These are phyloP conservation scores for Oxyria digyna DNA, from an alignment of 148 eudicot genomes.

Conservation along the genomic window DNA sequence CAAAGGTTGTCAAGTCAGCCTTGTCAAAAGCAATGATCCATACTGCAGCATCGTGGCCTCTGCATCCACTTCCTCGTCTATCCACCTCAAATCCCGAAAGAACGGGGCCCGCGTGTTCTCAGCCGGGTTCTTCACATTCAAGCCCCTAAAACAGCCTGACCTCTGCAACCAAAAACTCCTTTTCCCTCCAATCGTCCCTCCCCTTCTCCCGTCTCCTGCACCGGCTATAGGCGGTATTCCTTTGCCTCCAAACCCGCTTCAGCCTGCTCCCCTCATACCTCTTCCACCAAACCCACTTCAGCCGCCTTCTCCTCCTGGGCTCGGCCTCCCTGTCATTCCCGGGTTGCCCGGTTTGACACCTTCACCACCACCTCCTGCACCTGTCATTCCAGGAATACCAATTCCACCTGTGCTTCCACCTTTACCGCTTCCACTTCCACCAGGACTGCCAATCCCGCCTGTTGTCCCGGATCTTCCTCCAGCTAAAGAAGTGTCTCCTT, in stretches of 20 bases:
- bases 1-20: conserved; percentile 47
- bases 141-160: conserved; percentile 49
- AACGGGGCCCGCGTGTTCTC: conserved; percentile 47
- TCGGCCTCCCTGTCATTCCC: conserved; percentile 14
- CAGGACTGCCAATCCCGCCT: neutral
- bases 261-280: conserved; percentile 16
- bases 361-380: conserved; percentile 26
- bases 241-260: conserved; percentile 40
- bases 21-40: conserved; percentile 58
- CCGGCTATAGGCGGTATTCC: conserved; percentile 23
- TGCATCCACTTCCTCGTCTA: conserved; percentile 38
- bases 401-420: neutral
- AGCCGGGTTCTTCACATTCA: conserved; percentile 93
- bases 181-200: conserved; percentile 14
- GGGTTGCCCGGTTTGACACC: conserved; percentile 19
- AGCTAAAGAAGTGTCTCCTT: conserved; percentile 5
- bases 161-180: conserved; percentile 34
- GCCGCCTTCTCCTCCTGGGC: conserved; percentile 29
- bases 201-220: conserved; percentile 18
- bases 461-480: neutral
- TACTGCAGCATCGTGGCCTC: conserved; percentile 70
- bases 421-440: neutral
- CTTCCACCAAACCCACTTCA: conserved; percentile 33
- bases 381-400: neutral
- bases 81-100: conserved; percentile 40